These are phyloP conservation scores for Curvularia sp. DNA, from an alignment of 2,329 filamentous ascomycete species.

Conservation along the genomic window DNA sequence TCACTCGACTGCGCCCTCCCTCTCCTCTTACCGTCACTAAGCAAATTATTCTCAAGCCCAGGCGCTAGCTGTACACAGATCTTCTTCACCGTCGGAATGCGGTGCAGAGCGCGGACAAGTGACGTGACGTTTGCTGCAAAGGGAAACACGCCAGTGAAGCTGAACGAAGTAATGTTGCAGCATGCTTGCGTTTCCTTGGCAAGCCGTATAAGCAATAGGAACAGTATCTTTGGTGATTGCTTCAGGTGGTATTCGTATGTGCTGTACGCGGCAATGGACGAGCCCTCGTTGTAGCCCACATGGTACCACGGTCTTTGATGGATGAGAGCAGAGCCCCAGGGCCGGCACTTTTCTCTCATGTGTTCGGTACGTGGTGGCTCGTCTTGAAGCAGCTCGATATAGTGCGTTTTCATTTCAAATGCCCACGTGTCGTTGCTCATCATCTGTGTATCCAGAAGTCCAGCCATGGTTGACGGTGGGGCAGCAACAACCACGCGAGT, in stretches of 20 bases:
- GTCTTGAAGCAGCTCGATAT: constrained; percentile 57
- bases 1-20: constrained; percentile 53
- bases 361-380: constrained; percentile 19
- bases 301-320: constrained; percentile 69
- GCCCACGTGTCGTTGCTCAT: constrained; percentile 67
- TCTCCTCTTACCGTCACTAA: constrained; percentile 48
- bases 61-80: constrained; percentile 54
- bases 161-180: constrained; percentile 55
- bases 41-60: constrained; percentile 47
- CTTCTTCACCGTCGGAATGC: constrained; percentile 40
- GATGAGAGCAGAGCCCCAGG: constrained; percentile 55
- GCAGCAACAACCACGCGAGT: constrained; percentile 54
- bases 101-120: constrained; percentile 34
- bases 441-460: constrained; percentile 64
- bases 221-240: constrained; percentile 67
- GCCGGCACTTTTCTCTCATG: constrained; percentile 20
- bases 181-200: constrained; percentile 34
- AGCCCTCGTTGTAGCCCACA: constrained; percentile 75
- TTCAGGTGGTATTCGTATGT: constrained; percentile 75
- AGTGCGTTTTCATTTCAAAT: constrained; percentile 69
- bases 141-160: constrained; percentile 72
- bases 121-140: constrained; percentile 64
- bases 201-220: constrained; percentile 52
- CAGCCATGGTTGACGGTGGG: constrained; percentile 67
- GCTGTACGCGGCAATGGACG: constrained; percentile 72